Conservation (phyloP, 495 filamentous ascomycete species). For the Usnea hakonensis region DNA sequence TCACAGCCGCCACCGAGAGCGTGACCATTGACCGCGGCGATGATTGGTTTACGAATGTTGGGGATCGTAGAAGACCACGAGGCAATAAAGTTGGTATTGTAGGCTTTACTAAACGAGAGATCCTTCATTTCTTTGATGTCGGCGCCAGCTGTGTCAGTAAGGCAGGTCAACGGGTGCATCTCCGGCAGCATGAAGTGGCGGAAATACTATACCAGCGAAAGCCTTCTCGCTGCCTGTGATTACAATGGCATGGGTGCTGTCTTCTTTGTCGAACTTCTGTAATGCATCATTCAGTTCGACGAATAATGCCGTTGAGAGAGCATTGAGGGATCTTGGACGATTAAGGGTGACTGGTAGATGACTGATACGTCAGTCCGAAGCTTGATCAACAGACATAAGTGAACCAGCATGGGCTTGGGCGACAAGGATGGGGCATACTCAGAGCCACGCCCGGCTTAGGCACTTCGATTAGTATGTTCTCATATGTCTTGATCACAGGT, state of each 20-base stretch:
- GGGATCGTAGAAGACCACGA: constrained; percentile 80
- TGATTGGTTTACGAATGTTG: constrained; percentile 78
- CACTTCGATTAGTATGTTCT: constrained; percentile 69
- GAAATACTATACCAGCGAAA: constrained; percentile 56
- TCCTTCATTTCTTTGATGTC: constrained; percentile 99
- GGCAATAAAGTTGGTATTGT: constrained; percentile 84
- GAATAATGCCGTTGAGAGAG: constrained; percentile 81
- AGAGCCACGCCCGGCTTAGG: constrained; percentile 85
- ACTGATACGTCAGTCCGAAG: constrained; percentile 7
- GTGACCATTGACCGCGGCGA: constrained; percentile 89
- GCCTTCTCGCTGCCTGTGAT: constrained; percentile 81
- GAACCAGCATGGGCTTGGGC: constrained; percentile 16
- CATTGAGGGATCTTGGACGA: constrained; percentile 91
- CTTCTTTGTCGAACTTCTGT: constrained; percentile 58
- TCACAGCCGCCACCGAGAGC: constrained; percentile 94
- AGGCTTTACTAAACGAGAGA: constrained; percentile 77
- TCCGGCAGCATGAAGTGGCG: background rate
- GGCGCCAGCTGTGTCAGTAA: constrained; percentile 57
- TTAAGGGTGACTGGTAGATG: constrained; percentile 71
- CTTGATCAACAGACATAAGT: background rate
- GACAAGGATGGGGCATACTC: constrained; percentile 54
- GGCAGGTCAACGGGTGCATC: constrained; percentile 8
- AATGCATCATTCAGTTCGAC: constrained; percentile 81
- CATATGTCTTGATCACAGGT: constrained; percentile 53
- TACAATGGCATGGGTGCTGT: constrained; percentile 64